phyloP scores from a whole-genome alignment of 805 yeast genomes.

The Wickerhamomyces canadensis region DNA sequence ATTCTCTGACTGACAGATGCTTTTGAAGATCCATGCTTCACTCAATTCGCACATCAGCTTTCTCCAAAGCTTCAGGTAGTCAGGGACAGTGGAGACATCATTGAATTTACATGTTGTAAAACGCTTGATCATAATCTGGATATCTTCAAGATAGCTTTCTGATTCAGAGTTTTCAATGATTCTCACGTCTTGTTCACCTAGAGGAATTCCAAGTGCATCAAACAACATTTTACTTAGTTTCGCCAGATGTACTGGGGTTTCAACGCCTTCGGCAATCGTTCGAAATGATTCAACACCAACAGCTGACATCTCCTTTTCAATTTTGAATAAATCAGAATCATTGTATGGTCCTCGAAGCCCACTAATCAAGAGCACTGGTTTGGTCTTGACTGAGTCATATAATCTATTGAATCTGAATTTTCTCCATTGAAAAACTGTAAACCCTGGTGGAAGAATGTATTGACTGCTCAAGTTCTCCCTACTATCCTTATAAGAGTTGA shows the following conservation, averaged over 20 bases:
- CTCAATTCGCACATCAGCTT: conserved; percentile 4
- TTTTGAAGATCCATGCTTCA: not conserved
- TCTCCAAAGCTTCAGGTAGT: conserved; percentile 4
- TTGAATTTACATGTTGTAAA: not conserved
- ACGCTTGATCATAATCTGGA: not conserved
- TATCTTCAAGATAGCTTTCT: not conserved
- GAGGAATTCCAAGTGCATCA: too few species aligned
- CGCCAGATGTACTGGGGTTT: not conserved
- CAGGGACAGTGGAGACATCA: not conserved
- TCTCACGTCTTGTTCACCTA: too few species aligned
- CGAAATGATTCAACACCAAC: conserved; percentile 2
- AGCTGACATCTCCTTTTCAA: conserved; percentile 4
- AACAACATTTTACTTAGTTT: conserved; percentile 1
- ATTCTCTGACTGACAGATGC: not conserved
- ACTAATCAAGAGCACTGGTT: not conserved
- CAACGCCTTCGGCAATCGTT: not conserved
- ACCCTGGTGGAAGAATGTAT: conserved; percentile 5
- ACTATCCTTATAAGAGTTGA: not conserved
- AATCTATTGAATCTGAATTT: conserved; percentile 1
- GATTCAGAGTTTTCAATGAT: too few species aligned
- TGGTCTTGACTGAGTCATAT: not conserved
- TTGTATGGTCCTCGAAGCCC: too few species aligned
- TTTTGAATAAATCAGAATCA: too few species aligned
- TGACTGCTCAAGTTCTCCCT: not conserved
- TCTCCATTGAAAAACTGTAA: conserved; percentile 4